Evolutionary conservation across 345 rosid genomes (phyloP), one percentile per base, ranked within the genome.

Genomic region (Syzygium jambos): DNA sequence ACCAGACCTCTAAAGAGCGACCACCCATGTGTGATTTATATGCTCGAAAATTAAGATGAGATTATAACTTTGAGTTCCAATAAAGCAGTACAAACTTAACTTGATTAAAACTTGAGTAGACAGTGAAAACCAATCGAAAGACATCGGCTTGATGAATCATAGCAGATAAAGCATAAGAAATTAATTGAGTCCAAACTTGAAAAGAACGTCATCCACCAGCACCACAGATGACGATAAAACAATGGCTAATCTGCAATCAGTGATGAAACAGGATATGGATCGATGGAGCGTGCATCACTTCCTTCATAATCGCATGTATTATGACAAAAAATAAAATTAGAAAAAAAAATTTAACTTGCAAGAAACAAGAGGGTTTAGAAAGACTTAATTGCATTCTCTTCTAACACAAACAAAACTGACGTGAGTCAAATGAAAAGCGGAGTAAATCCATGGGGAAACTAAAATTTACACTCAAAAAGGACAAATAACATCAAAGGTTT

Each of bases 351-450:
- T 38, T 25, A 38, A 38, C 49, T 19, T 22, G 38, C 34, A 51
- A 25, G 84, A 77, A 41, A 38, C 53, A 15, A 9, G 43, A n/a
- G 21, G 30, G 17, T 9, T 87, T 23, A 54, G 57, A 43, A 23
- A 80, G 59, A 46, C 46, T 19, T 80, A 22, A 59, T 30, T 84
- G 1, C 41, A 82, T 27, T 22, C 13, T 49, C 49, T 56, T 84
- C 77, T 57, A 87, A 25, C 51, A 27, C 77, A 87, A 87, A 29
- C 86, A 82, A 82, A 87, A 84, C 88, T 87, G 86, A 65, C 16
- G 84, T 25, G 46, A 78, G 80, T 78, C 61, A 57, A 49, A 25
- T 22, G 41, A 56, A 38, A 87, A 51, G 73, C 53, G n/a, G 77
- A 73, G 34, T 52, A 29, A 80, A 51, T 82, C 82, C 85, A 63